A percentile compares a stretch with the other conserved stretches of the same genome.
phyloP scores from a whole-genome alignment of 208 protist genomes.

The Crithidia sp. region DNA sequence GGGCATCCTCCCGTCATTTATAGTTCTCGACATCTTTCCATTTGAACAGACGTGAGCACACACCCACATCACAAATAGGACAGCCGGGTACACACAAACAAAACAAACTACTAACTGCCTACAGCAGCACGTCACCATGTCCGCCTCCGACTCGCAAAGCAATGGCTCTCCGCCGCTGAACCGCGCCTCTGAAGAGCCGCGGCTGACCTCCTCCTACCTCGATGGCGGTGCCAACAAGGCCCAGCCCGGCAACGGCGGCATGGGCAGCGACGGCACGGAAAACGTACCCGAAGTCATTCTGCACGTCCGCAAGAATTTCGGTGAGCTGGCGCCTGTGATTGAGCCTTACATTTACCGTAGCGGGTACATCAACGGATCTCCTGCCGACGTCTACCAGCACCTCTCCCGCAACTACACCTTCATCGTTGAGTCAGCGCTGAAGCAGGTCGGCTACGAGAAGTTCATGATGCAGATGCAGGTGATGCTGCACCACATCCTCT shows the following conservation, averaged over 20 bases:
- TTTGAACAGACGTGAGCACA: too few species aligned
- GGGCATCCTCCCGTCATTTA: too few species aligned
- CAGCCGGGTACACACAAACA: too few species aligned
- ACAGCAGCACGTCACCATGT: constrained; percentile 7
- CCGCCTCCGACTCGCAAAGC: constrained; percentile 12
- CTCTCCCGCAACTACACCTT: constrained; percentile 37
- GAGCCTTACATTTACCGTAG: constrained; percentile 64
- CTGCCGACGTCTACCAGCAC: constrained; percentile 55
- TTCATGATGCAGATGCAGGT: constrained; percentile 44
- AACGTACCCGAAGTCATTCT: constrained; percentile 44
- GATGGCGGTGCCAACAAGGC: neutral
- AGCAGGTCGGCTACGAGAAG: constrained; percentile 31
- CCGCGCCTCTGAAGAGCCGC: constrained; percentile 16
- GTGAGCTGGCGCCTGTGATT: constrained; percentile 50
- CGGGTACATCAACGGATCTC: constrained; percentile 47
- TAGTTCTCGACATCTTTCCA: too few species aligned
- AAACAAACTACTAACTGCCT: too few species aligned
- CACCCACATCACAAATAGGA: too few species aligned
- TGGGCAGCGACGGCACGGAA: constrained; percentile 24
- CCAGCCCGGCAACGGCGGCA: neutral
- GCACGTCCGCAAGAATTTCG: constrained; percentile 73
- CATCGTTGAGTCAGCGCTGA: constrained; percentile 39
- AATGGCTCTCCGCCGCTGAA: constrained; percentile 10
- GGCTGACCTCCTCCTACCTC: constrained; percentile 22
- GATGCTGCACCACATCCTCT: constrained; percentile 46